Conservation (phyloP, 306 rosid species). For the Citrullus amarus region DNA sequence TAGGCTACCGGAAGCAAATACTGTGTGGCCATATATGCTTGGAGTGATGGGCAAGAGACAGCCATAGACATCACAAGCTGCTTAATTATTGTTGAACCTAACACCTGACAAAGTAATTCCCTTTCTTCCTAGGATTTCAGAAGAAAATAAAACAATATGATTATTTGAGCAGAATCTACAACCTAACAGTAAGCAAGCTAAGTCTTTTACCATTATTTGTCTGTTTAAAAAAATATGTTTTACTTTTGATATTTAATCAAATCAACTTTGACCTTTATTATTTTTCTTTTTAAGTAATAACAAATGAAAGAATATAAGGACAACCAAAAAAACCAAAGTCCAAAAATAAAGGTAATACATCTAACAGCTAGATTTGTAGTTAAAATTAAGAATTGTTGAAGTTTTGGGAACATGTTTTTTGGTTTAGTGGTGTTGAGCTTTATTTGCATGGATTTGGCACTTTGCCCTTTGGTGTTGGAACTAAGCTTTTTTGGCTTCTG, state of each 20-base stretch:
- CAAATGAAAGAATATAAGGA: too few species aligned
- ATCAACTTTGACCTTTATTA: not conserved
- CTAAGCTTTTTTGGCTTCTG: not conserved
- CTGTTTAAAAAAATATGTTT: not conserved
- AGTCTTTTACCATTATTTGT: not conserved
- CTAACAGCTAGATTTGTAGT: not conserved
- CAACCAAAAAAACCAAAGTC: too few species aligned
- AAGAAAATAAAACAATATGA: not conserved
- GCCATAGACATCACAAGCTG: conserved; percentile 32
- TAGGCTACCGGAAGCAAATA: conserved; percentile 40
- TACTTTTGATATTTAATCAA: not conserved
- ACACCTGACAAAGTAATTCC: conserved; percentile 26
- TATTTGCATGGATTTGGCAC: not conserved
- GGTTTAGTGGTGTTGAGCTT: not conserved
- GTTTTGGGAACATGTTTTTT: not conserved
- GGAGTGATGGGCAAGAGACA: conserved; percentile 56
- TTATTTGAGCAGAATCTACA: not conserved
- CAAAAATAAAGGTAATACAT: not conserved
- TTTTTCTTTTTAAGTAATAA: too few species aligned
- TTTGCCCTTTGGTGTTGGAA: not conserved
- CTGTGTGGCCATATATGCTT: conserved; percentile 38
- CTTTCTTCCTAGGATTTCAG: not conserved
- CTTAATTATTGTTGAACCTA: conserved; percentile 26
- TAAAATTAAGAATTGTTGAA: not conserved
- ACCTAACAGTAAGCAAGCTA: not conserved